Evolutionary conservation across 2,329 filamentous ascomycete genomes (phyloP), one percentile per base, ranked within the genome.

Genomic region (Phoma sp.): DNA sequence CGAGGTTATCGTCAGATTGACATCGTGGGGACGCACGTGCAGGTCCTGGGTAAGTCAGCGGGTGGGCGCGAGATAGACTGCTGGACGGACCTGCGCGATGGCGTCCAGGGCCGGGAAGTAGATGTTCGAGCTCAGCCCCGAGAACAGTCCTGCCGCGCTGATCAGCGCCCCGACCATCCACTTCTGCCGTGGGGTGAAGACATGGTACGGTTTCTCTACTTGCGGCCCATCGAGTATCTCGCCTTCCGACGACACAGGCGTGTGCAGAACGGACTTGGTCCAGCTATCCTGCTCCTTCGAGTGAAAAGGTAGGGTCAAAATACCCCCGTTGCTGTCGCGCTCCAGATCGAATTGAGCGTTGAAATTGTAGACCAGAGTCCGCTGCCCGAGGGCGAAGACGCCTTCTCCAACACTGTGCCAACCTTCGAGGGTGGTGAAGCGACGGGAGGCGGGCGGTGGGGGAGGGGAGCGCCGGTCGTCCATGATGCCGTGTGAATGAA

Each of bases 61-160:
- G 25, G 25, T 8, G 25, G 6, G 25, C 25, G 8, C 8, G 25
- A 25, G 8, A 25, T 25, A 5, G 25, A 25, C 25, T 25, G 25
- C 29, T 32, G 9, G 9, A 17, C 47, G 24, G 48, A 64, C 63
- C 32, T 46, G 52, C 9, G 60, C 55, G 12, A 67, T 57, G 4
- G 68, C 68, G 46, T 71, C 71, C 31, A 81, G 63, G 5, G 77
- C 72, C 4, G 79, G 79, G 49, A 81, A 78, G 61, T 81, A 81
- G 43, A 81, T 80, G 52, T 77, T 78, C 6, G 77, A 75, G 5
- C 76, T 76, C 4, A 81, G 62, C 1, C 78, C 78, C 4, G 77
- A 78, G 60, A 81, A 80, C 53, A 80, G 72, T 39, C 74, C 75
- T 7, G 72, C 75, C 33, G 76, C 62, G 2, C 76, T 71, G 27